These are phyloP conservation scores for Botrytis elliptica DNA, from an alignment of 2,329 filamentous ascomycete genomes.

Conservation along the genomic window DNA sequence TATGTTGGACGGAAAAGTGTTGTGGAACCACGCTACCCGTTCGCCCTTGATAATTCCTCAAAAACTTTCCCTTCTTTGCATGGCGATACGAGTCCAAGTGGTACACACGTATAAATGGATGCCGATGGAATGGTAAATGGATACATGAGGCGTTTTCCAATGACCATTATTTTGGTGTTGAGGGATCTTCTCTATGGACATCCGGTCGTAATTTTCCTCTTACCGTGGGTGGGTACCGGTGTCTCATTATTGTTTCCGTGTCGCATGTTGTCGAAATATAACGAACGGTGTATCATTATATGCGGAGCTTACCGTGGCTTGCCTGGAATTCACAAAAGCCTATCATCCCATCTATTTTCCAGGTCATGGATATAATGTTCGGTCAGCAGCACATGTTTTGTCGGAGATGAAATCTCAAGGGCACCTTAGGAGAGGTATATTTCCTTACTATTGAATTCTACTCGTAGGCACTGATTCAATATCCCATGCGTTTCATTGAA, in stretches of 20 bases:
- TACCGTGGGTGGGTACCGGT: not conserved
- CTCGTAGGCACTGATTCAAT: not conserved
- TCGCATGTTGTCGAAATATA: constrained; percentile 13
- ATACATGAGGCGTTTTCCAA: not conserved
- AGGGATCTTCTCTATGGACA: not conserved
- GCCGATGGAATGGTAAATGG: constrained; percentile 17
- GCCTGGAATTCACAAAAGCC: not conserved
- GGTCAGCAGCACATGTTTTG: constrained; percentile 4
- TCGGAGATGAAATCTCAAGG: not conserved
- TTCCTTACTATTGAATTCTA: not conserved
- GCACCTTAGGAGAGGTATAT: not conserved
- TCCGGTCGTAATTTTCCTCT: not conserved
- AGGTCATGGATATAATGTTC: constrained; percentile 1
- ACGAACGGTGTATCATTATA: not conserved
- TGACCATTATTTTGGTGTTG: not conserved
- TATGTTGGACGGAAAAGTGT: not conserved
- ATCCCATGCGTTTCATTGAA: not conserved
- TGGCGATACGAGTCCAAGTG: constrained; percentile 16
- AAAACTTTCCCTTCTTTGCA: not conserved
- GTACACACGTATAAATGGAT: constrained; percentile 5
- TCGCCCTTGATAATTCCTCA: not conserved
- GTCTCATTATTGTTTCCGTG: constrained; percentile 16
- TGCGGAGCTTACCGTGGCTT: constrained; percentile 10
- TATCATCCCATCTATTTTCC: not conserved
- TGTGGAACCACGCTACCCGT: not conserved